These are phyloP conservation scores for Diospyros lotus DNA, from an alignment of 148 eudicot species.

Conservation along the genomic window DNA sequence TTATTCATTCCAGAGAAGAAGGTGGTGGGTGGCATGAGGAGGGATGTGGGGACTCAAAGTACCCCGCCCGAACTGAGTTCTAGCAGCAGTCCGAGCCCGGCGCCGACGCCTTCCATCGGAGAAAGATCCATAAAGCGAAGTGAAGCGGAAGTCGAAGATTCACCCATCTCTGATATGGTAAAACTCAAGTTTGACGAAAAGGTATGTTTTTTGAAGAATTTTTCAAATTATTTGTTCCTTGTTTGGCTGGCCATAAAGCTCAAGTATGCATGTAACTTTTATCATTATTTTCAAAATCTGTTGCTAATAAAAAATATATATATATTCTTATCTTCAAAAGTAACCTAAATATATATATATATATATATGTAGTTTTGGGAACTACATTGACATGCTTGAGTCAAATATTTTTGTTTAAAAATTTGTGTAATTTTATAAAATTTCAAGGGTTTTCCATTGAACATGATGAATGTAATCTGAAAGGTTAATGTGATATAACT, in stretches of 20 bases:
- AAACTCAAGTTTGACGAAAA: slow-evolving; percentile 28
- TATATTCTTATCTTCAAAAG: too few species aligned
- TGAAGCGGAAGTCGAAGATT: slow-evolving; percentile 37
- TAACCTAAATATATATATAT: too few species aligned
- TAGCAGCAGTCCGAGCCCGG: slow-evolving; percentile 49
- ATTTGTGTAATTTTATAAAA: too few species aligned
- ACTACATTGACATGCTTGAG: too few species aligned
- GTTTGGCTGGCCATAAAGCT: not conserved
- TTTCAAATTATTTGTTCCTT: too few species aligned
- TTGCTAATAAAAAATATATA: too few species aligned
- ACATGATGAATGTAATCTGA: too few species aligned
- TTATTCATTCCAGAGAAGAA: slow-evolving; percentile 26
- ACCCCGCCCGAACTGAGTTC: slow-evolving; percentile 42
- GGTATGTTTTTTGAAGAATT: slow-evolving; percentile 24
- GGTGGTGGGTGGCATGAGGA: slow-evolving; percentile 28
- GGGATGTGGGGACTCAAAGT: slow-evolving; percentile 85
- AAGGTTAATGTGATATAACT: too few species aligned
- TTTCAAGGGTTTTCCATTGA: too few species aligned
- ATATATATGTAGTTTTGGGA: too few species aligned
- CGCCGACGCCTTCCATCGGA: slow-evolving; percentile 57
- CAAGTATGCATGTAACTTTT: not conserved
- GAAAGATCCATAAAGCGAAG: slow-evolving; percentile 39
- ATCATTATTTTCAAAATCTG: too few species aligned
- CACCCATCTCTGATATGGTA: slow-evolving; percentile 27
- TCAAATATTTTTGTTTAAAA: too few species aligned